Evolutionary conservation across 2,329 filamentous ascomycete species (phyloP).

Genomic region (Fusarium dimerum): DNA sequence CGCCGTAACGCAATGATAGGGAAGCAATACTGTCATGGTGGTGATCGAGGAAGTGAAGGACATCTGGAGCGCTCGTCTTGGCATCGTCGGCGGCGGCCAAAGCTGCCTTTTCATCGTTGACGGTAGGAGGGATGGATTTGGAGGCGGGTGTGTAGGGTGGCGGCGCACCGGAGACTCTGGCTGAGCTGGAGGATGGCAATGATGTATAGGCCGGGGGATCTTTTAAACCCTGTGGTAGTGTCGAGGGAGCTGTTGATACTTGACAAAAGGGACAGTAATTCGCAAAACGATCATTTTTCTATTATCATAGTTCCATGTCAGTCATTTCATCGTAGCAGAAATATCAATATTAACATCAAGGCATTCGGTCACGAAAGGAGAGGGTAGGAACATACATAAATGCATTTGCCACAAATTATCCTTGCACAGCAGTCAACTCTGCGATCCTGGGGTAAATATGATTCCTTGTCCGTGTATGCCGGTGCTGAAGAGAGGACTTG

Average conservation of each 20-base stretch:
- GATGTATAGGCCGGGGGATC: constrained; percentile 67
- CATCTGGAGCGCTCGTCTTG: constrained; percentile 56
- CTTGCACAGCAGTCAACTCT: constrained; percentile 69
- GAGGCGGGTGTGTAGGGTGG: constrained; percentile 39
- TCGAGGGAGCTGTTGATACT: constrained; percentile 60
- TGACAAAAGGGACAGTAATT: constrained; percentile 76
- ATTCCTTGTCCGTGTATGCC: constrained; percentile 57
- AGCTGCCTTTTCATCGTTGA: constrained; percentile 27
- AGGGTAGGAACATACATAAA: constrained; percentile 57
- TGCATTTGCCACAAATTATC: constrained; percentile 70
- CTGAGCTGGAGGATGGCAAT: constrained; percentile 31
- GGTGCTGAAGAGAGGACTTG: constrained; percentile 57
- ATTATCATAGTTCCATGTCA: constrained; percentile 13
- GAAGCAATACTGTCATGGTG: constrained; percentile 67
- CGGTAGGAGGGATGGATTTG: neutral
- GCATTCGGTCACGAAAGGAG: no score
- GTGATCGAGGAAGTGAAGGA: constrained; percentile 74
- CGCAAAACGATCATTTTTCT: constrained; percentile 68
- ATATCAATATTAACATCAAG: no score
- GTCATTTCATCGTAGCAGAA: constrained; percentile 14
- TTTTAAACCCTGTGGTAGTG: constrained; percentile 61
- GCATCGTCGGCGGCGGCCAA: constrained; percentile 26
- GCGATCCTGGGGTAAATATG: constrained; percentile 57
- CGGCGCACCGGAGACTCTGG: constrained; percentile 34
- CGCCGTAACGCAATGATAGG: constrained; percentile 69